These are phyloP conservation scores for Euryodendron excelsum DNA, from an alignment of 148 eudicot genomes.

Conservation along the genomic window DNA sequence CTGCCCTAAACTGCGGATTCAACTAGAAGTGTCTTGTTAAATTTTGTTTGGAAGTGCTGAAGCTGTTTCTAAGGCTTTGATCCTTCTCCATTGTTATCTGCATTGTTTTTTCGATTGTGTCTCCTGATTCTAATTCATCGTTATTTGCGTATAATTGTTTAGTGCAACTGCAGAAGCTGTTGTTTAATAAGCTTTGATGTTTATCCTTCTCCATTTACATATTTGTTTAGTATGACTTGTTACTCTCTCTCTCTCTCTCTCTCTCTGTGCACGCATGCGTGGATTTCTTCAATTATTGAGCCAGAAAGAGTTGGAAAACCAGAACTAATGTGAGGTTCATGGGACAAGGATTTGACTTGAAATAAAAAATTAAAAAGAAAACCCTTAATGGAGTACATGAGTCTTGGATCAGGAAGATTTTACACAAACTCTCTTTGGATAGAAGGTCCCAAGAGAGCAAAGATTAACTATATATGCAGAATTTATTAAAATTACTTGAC, in stretches of 20 bases:
- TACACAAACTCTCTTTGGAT: too few relatives aligned
- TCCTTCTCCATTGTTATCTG: not conserved
- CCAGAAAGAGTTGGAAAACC: not conserved
- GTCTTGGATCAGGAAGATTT: too few relatives aligned
- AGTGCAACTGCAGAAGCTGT: not conserved
- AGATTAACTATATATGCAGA: too few relatives aligned
- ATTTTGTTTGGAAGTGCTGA: not conserved
- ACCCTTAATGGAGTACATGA: too few relatives aligned
- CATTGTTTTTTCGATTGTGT: not conserved
- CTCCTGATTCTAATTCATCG: not conserved
- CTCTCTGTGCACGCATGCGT: not conserved
- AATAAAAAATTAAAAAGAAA: too few relatives aligned
- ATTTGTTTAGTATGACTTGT: too few relatives aligned
- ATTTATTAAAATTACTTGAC: too few relatives aligned
- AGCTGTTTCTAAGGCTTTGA: not conserved
- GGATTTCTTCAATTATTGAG: constrained; percentile 17
- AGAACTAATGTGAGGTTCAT: not conserved
- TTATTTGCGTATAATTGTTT: not conserved
- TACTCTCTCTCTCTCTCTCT: too few relatives aligned
- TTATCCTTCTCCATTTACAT: not conserved
- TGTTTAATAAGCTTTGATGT: not conserved
- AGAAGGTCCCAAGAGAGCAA: too few relatives aligned
- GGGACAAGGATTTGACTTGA: too few relatives aligned
- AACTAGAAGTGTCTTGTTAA: not conserved
- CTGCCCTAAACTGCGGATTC: constrained; percentile 20